Evolutionary conservation across 257 asterid species (phyloP).

Genomic region (Scutellaria minor): DNA sequence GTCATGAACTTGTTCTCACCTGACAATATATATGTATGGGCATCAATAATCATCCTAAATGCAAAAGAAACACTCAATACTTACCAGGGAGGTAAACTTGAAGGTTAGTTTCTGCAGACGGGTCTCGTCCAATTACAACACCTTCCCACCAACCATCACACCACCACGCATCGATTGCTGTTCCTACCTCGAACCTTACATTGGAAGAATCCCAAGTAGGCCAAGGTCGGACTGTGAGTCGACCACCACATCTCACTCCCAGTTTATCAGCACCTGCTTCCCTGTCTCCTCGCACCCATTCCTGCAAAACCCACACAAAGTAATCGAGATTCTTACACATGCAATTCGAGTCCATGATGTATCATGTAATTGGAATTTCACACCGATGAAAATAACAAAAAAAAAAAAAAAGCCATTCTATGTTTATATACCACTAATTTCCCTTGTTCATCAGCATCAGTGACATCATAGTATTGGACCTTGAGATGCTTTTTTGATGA

Average conservation of each 20-base stretch:
- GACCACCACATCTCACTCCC: slow-evolving; percentile 59
- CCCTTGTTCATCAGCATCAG: slow-evolving; percentile 37
- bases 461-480: slow-evolving; percentile 57
- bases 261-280: slow-evolving; percentile 59
- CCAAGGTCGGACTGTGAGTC: slow-evolving; percentile 65
- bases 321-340: background rate
- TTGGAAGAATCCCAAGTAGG: slow-evolving; percentile 42
- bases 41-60: background rate
- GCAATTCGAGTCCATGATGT: no score
- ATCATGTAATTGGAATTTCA: background rate
- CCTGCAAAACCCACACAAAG: slow-evolving; percentile 41
- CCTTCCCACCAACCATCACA: slow-evolving; percentile 86
- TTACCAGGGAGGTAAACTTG: slow-evolving; percentile 63
- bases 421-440: slow-evolving; percentile 58
- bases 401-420: background rate
- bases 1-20: slow-evolving; percentile 53
- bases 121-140: slow-evolving; percentile 46
- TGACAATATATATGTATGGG: slow-evolving; percentile 15
- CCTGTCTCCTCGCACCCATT: slow-evolving; percentile 51
- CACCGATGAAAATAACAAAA: background rate
- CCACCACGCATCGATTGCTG: slow-evolving; percentile 77
- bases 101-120: slow-evolving; percentile 32
- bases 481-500: slow-evolving; percentile 37
- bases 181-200: slow-evolving; percentile 48
- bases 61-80: background rate